phyloP scores from a whole-genome alignment of 305 asterid genomes.

The Caryopteris hybrid region DNA sequence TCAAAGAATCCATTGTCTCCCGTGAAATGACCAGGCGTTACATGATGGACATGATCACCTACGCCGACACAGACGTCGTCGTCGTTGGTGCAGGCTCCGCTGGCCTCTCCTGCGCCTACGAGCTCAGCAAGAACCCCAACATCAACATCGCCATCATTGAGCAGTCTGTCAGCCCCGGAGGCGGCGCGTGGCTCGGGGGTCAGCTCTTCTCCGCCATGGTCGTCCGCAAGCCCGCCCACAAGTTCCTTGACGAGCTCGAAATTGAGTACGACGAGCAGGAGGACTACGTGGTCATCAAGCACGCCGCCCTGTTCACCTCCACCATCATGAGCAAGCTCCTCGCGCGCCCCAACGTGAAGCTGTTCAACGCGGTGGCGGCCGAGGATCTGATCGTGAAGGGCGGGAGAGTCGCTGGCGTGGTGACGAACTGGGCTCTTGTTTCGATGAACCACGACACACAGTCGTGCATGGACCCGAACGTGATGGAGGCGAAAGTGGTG shows the following conservation, averaged over 20 bases:
- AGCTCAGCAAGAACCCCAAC: slow-evolving; percentile 76
- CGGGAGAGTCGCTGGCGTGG: slow-evolving; percentile 84
- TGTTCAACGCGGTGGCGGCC: slow-evolving; percentile 95
- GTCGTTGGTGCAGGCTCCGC: slow-evolving; percentile 93
- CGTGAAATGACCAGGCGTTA: slow-evolving; percentile 87
- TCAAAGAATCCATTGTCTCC: slow-evolving; percentile 74
- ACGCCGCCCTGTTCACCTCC: slow-evolving; percentile 94
- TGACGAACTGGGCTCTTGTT: slow-evolving; percentile 97
- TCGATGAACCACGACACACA: slow-evolving; percentile 97
- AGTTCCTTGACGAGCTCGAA: slow-evolving; percentile 75
- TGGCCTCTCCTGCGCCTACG: slow-evolving; percentile 91
- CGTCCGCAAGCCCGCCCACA: slow-evolving; percentile 89
- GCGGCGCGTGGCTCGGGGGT: slow-evolving; percentile 99
- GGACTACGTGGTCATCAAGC: slow-evolving; percentile 90
- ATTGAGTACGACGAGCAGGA: slow-evolving; percentile 85
- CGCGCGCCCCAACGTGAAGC: slow-evolving; percentile 85
- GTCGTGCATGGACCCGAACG: slow-evolving; percentile 98
- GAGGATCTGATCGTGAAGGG: slow-evolving; percentile 90
- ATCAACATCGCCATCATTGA: slow-evolving; percentile 79
- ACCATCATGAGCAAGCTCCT: slow-evolving; percentile 95
- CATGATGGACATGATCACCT: slow-evolving; percentile 91
- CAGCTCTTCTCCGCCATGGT: slow-evolving; percentile 97
- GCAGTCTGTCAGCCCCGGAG: slow-evolving; percentile 96
- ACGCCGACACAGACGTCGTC: slow-evolving; percentile 89
- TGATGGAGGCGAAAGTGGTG: slow-evolving; percentile 90